Conservation (phyloP, 2,329 filamentous ascomycete species). For the Fusarium sp. region DNA sequence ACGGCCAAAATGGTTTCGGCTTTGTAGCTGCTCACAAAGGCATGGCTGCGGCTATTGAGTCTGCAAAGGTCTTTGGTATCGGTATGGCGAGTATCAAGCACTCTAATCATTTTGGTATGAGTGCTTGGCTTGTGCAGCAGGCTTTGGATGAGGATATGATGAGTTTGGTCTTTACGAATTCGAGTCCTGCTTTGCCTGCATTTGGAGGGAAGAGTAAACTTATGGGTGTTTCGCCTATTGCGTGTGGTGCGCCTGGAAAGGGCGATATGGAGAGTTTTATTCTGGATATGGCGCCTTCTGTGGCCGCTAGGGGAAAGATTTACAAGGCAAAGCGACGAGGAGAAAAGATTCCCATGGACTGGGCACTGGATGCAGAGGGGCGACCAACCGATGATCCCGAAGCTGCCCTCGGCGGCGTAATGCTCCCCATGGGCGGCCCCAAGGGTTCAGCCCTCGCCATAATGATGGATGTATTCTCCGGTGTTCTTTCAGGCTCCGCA, state of each 20-base stretch:
- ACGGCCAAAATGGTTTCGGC: conserved; percentile 78
- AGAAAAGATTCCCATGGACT: conserved; percentile 76
- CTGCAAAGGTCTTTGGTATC: conserved; percentile 74
- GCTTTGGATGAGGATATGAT: conserved; percentile 79
- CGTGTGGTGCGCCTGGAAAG: conserved; percentile 77
- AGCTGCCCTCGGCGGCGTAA: conserved; percentile 78
- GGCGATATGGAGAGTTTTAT: conserved; percentile 69
- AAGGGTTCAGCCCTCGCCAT: conserved; percentile 82
- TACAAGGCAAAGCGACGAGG: conserved; percentile 75
- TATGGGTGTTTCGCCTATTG: conserved; percentile 79
- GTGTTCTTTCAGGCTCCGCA: conserved; percentile 79
- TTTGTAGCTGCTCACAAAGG: conserved; percentile 75
- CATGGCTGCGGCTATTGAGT: conserved; percentile 75
- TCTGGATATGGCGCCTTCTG: conserved; percentile 78
- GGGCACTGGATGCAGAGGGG: conserved; percentile 80
- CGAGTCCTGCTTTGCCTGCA: conserved; percentile 76
- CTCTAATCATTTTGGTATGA: conserved; percentile 88
- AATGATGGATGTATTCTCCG: conserved; percentile 93
- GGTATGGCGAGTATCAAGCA: conserved; percentile 81
- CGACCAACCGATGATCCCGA: conserved; percentile 76
- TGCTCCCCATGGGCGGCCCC: conserved; percentile 87
- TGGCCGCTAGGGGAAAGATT: conserved; percentile 78
- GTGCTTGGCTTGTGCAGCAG: conserved; percentile 82
- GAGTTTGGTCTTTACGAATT: conserved; percentile 77
- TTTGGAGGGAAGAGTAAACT: conserved; percentile 77